Evolutionary conservation across 2,329 filamentous ascomycete species (phyloP).

Genomic region (Aspergillus pseudoviridinutans): DNA sequence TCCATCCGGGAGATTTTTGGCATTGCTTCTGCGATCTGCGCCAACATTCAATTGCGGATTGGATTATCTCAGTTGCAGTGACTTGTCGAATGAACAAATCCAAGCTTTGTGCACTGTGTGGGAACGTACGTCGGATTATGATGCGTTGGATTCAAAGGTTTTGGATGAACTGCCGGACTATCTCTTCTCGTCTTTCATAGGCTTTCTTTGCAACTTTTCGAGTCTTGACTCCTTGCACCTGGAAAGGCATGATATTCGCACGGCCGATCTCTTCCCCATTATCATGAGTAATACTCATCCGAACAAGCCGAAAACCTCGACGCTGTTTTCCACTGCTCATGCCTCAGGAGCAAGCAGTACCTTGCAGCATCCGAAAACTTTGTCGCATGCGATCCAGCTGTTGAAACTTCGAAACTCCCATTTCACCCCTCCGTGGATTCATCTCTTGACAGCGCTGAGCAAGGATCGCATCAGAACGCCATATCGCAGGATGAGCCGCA

Average conservation of each 20-base stretch:
- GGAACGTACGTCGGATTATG: slow-evolving; percentile 10
- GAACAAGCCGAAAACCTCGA: slow-evolving; percentile 7
- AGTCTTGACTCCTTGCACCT: slow-evolving; percentile 9
- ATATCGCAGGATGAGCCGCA: slow-evolving; percentile 16
- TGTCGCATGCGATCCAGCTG: slow-evolving; percentile 37
- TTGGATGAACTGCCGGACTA: slow-evolving; percentile 30
- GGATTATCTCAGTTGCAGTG: slow-evolving; percentile 38
- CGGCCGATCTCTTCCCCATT: slow-evolving; percentile 27
- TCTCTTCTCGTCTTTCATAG: slow-evolving; percentile 44
- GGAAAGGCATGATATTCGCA: slow-evolving; percentile 12
- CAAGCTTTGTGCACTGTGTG: slow-evolving; percentile 26
- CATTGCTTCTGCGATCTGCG: slow-evolving; percentile 48
- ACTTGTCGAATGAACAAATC: slow-evolving; percentile 30
- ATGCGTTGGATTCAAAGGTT: slow-evolving; percentile 10
- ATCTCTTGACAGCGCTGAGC: slow-evolving; percentile 31
- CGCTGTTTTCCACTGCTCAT: slow-evolving; percentile 19
- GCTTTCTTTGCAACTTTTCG: slow-evolving; percentile 37
- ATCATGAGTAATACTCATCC: slow-evolving; percentile 12
- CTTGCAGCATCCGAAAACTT: slow-evolving; percentile 22
- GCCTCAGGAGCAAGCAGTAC: slow-evolving; percentile 5
- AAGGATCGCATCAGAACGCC: slow-evolving; percentile 17
- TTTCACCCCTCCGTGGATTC: slow-evolving; percentile 34
- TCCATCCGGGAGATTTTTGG: slow-evolving; percentile 43
- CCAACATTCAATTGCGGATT: slow-evolving; percentile 39
- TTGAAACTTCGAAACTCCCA: slow-evolving; percentile 25